phyloP scores from a whole-genome alignment of 1,284 basidiomycete species.

The Pseudozyma thailandica region DNA sequence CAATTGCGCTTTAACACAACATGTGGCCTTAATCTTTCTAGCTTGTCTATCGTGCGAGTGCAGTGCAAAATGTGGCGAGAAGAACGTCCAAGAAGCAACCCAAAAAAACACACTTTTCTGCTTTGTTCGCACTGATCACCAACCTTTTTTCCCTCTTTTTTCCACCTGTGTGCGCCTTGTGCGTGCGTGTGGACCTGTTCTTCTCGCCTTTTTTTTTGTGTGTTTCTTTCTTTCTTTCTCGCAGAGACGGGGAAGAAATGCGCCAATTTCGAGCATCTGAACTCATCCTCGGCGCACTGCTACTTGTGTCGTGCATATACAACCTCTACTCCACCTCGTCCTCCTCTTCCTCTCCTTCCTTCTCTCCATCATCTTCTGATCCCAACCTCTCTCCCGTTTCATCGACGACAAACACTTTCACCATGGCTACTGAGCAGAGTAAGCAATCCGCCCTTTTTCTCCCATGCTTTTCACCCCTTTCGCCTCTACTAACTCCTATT shows the following conservation, averaged over 20 bases:
- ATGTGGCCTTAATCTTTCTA: not conserved
- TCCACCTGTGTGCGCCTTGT: too few species aligned
- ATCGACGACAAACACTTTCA: constrained; percentile 23
- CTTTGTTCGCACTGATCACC: constrained; percentile 7
- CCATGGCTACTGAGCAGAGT: constrained; percentile 66
- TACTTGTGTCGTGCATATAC: constrained; percentile 15
- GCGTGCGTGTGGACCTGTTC: not conserved
- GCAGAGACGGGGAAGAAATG: not conserved
- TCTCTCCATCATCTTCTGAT: constrained; percentile 18
- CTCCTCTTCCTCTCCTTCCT: constrained; percentile 4
- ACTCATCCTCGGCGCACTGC: constrained; percentile 19
- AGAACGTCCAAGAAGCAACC: constrained; percentile 35
- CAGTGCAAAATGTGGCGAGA: constrained; percentile 13
- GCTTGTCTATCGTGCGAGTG: too few species aligned
- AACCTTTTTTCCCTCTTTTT: not conserved
- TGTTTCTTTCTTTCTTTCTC: not conserved
- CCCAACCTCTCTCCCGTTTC: too few species aligned
- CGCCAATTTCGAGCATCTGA: constrained; percentile 5
- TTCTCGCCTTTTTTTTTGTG: constrained; percentile 1
- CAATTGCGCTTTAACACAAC: not conserved
- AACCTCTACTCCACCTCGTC: constrained; percentile 7
- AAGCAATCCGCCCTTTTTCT: constrained; percentile 9
- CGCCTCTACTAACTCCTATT: not conserved
- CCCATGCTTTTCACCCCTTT: not conserved
- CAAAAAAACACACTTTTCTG: constrained; percentile 3